Base-by-base conservation (phyloP, 805 yeast species). In the Starmerella potacharoeniae region DNA sequence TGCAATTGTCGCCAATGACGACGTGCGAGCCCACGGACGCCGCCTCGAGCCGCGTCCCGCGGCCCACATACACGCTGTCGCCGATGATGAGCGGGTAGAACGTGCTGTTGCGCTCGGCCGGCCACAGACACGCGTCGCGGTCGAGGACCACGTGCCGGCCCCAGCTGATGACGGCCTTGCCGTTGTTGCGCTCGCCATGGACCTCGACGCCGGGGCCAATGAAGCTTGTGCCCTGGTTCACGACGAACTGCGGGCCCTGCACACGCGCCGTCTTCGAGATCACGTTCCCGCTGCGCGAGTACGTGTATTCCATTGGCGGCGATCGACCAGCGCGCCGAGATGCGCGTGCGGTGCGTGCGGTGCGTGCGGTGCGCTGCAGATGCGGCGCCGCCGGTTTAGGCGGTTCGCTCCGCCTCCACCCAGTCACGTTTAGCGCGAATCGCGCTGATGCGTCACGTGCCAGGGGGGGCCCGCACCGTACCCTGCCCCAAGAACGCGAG, bases 11-110 rank as follows among this genome's bases (percentile, higher is more conserved):
- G 28, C 75, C 75, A 10, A 73, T 69, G 13, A 57, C 39, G 3
- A 71, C 74, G 31, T 61, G 58, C 5, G 71, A 67, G 5, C 76
- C 76, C 8, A 73, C 64, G n/a, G 65, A 52, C 5, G 73, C 73
- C 6, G 75, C 74, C 49, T 68, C 61, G 14, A 71, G 50, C 6
- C 41, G 46, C 2, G 68, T 53, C 40, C 58, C 51, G n/a, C 49
- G 51, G 28, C 75, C 76, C 9, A 73, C 60, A 29, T 59, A 60
- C 13, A 73, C 76, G 49, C 58, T 65, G 44, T 64, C 64, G 28
- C 76, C 76, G 14, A 73, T 64, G 40, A 66, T 61, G 37, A 69
- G 52, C 0, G 75, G 75, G 51, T 67, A 68, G 52, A 60, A 64
- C 34, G 52, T 54, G 41, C 51, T 52, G n/a, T 53, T 35, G 30